Evolutionary conservation across 257 asterid species (phyloP), one percentile per base, ranked within the genome.

Genomic region (Cynanchum wilfordii): DNA sequence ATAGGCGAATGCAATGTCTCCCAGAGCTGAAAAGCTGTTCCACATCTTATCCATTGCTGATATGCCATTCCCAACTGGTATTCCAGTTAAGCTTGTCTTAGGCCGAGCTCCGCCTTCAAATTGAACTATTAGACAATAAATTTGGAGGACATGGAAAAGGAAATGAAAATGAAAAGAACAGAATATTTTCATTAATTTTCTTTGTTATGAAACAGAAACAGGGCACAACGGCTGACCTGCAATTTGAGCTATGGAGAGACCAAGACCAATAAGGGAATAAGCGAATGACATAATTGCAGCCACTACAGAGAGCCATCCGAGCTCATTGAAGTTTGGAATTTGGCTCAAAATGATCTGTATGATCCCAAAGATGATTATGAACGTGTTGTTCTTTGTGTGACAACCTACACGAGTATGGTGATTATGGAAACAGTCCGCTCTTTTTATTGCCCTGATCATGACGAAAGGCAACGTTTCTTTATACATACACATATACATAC

Each of bases 1-100:
- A 66, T 86, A 90, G 29, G 96, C 92, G 45, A 90, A 88, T 22
- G 95, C 95, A 73, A 90, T 85, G 76, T 90, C 77, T 49, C 96
- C 96, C 13, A 90, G 89, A 38, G 95, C 89, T 45, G 88, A 69
- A 57, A 82, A 87, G 67, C 81, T 78, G 72, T 22, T 77, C 97
- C 97, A 90, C 88, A 86, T 84, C 78, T 90, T 90, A 40, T 84
- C 87, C 74, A 33, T 77, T 4, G 71, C 72, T 12, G 96, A 56
- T 66, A 66, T 1, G 7, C 27, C 68, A 1, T 62, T 19, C 72
- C 88, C 92, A 24, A 83, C 17, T 0, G 87, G 87, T 30, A 75
- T 63, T 27, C 97, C 96, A 0, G 87, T 84, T 54, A 91, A 66
- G 75, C 87, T 79, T n/a, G 87, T 85, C 54, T 79, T 3, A 15